phyloP scores from a whole-genome alignment of 169 alveolate genomes.

The Eimeria necatrix region DNA sequence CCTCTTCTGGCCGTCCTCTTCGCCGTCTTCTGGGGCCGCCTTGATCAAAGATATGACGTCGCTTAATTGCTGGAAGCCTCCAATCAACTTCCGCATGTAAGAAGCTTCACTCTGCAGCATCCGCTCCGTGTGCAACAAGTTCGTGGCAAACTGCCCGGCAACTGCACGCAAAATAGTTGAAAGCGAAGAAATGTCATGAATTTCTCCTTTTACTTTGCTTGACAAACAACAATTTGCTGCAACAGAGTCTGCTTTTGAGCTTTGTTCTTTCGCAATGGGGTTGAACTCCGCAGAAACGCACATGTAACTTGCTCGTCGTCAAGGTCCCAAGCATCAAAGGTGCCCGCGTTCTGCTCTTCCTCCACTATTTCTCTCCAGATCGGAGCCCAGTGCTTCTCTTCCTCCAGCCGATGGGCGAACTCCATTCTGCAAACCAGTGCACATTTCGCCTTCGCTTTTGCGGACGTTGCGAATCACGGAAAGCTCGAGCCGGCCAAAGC shows the following conservation, averaged over 20 bases:
- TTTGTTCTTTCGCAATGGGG: not conserved
- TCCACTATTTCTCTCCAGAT: conserved; percentile 57
- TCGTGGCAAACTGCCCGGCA: conserved; percentile 42
- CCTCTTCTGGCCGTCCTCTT: not conserved
- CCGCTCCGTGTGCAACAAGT: conserved; percentile 54
- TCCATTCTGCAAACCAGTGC: conserved; percentile 4
- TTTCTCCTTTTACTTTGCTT: not conserved
- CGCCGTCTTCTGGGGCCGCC: not conserved
- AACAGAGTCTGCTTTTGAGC: not conserved
- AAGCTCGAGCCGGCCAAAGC: too few relatives aligned
- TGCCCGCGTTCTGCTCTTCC: conserved; percentile 65
- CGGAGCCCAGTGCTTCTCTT: conserved; percentile 66
- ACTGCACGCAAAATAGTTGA: conserved; percentile 14
- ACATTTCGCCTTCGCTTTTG: too few relatives aligned
- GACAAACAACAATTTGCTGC: not conserved
- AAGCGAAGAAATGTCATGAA: not conserved
- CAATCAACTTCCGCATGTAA: conserved; percentile 51
- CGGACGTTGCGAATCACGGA: too few relatives aligned
- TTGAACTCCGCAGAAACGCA: not conserved
- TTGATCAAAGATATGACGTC: not conserved
- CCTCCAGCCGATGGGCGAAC: conserved; percentile 65
- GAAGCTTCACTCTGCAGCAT: conserved; percentile 46
- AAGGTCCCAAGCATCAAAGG: conserved; percentile 63
- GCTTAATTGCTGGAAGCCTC: conserved; percentile 49
- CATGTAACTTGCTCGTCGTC: conserved; percentile 44